Evolutionary conservation across 75 land plant genomes (phyloP).

Genomic region (Pseudotsuga menziesii): DNA sequence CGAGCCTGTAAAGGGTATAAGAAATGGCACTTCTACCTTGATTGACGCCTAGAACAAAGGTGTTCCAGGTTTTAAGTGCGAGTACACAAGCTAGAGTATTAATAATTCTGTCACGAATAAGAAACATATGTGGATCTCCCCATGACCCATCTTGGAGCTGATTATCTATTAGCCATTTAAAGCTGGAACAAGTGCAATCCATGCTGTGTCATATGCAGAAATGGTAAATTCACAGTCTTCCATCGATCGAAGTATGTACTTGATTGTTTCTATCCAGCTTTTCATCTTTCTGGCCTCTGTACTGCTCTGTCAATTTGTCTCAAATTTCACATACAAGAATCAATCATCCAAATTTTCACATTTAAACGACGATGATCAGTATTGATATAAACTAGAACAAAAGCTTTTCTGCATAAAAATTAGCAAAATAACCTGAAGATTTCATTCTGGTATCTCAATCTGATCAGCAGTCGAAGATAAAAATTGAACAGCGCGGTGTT

Average conservation of each 20-base stretch:
- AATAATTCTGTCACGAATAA: slow-evolving; percentile 29
- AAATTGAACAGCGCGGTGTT: background rate
- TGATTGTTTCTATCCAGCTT: slow-evolving; percentile 26
- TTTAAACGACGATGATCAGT: background rate
- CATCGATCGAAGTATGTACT: slow-evolving; percentile 39
- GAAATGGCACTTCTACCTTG: slow-evolving; percentile 22
- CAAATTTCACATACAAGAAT: no score
- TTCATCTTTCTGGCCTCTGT: slow-evolving; percentile 5
- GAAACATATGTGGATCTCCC: slow-evolving; percentile 34
- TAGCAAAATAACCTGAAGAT: background rate
- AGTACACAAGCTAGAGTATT: slow-evolving; percentile 36
- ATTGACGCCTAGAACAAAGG: slow-evolving; percentile 18
- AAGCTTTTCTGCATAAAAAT: background rate
- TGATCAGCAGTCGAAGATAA: background rate
- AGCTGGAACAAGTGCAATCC: slow-evolving; percentile 43
- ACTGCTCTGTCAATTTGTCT: background rate
- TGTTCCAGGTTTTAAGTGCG: slow-evolving; percentile 61
- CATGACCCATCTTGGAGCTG: slow-evolving; percentile 57
- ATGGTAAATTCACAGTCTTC: slow-evolving; percentile 58
- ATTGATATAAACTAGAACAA: background rate
- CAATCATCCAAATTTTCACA: no score
- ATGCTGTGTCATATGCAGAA: slow-evolving; percentile 63
- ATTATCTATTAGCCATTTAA: slow-evolving; percentile 43
- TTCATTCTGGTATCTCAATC: background rate
- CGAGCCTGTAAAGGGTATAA: no score